These are phyloP conservation scores for Pisolithus tinctorius DNA, from an alignment of 768 basidiomycete genomes.

Conservation along the genomic window DNA sequence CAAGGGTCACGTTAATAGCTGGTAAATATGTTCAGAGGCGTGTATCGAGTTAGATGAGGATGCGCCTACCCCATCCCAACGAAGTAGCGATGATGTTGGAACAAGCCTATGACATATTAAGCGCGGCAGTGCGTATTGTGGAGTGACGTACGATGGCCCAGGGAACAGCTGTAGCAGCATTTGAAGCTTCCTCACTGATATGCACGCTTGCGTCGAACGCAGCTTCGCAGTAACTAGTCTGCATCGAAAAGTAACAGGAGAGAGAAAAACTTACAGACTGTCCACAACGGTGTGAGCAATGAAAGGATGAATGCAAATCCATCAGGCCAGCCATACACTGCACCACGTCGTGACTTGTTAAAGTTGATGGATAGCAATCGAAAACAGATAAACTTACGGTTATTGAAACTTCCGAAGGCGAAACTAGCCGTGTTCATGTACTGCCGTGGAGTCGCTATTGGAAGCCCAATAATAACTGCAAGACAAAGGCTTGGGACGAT, in stretches of 20 bases:
- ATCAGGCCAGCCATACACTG: constrained; percentile 35
- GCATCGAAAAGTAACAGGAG: constrained; percentile 15
- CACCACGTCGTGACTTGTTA: neutral
- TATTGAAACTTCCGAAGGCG: constrained; percentile 56
- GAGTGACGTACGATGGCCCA: constrained; percentile 49
- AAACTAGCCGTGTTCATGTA: constrained; percentile 54
- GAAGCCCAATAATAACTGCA: constrained; percentile 63
- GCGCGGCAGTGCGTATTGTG: neutral
- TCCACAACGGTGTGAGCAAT: constrained; percentile 32
- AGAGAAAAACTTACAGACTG: constrained; percentile 20
- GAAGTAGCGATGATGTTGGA: constrained; percentile 39
- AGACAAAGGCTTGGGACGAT: constrained; percentile 43
- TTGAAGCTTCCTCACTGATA: constrained; percentile 66
- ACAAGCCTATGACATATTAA: constrained; percentile 10
- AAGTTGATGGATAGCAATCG: neutral
- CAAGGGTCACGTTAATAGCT: constrained; percentile 47
- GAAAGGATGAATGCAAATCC: constrained; percentile 41
- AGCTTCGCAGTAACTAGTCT: constrained; percentile 20
- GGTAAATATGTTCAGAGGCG: constrained; percentile 1
- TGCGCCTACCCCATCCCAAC: constrained; percentile 37
- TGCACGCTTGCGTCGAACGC: constrained; percentile 52
- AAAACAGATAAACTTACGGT: constrained; percentile 32
- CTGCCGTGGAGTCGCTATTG: constrained; percentile 51
- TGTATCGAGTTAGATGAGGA: neutral
- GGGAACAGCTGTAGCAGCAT: constrained; percentile 62